These are phyloP conservation scores for Chloranthus sessilifolius DNA, from an alignment of 164 flowering plant genomes.

Conservation along the genomic window DNA sequence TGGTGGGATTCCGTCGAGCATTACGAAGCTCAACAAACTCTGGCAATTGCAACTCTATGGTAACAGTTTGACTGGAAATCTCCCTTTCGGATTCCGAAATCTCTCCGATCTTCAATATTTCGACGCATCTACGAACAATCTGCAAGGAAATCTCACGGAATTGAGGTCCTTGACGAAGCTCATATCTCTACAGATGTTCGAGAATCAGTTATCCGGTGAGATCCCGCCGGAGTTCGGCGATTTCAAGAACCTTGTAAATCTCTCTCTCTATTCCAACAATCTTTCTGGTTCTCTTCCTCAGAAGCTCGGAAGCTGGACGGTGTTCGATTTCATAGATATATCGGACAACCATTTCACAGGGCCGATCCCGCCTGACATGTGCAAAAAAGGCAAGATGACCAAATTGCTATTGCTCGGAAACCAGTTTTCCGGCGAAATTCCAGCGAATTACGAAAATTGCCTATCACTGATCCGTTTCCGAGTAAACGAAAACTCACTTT, in stretches of 20 bases:
- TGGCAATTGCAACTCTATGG: constrained; percentile 68
- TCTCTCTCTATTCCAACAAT: constrained; percentile 64
- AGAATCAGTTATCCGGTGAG: constrained; percentile 44
- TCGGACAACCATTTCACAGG: constrained; percentile 68
- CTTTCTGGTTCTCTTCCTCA: constrained; percentile 66
- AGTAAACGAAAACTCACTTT: constrained; percentile 58
- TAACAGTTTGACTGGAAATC: constrained; percentile 47
- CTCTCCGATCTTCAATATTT: constrained; percentile 33
- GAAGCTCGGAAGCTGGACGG: constrained; percentile 74
- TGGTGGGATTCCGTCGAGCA: constrained; percentile 57
- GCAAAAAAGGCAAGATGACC: constrained; percentile 65
- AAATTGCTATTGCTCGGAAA: constrained; percentile 9
- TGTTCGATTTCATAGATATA: constrained; percentile 70
- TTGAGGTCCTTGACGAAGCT: too few species aligned
- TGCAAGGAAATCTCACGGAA: constrained; percentile 50
- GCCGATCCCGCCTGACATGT: constrained; percentile 90
- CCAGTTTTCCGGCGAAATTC: constrained; percentile 60
- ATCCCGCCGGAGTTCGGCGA: constrained; percentile 60
- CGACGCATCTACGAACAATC: constrained; percentile 40
- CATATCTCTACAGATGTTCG: constrained; percentile 39
- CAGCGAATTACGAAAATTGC: constrained; percentile 60
- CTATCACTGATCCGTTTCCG: constrained; percentile 49
- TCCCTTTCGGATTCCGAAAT: constrained; percentile 59
- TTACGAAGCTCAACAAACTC: constrained; percentile 45
- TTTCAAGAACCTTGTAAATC: constrained; percentile 46